Percentiles rank a stretch among this genome's conserved stretches.
Evolutionary conservation across 352 stramenopile species (phyloP).

Genomic region (Pythium aquatile): DNA sequence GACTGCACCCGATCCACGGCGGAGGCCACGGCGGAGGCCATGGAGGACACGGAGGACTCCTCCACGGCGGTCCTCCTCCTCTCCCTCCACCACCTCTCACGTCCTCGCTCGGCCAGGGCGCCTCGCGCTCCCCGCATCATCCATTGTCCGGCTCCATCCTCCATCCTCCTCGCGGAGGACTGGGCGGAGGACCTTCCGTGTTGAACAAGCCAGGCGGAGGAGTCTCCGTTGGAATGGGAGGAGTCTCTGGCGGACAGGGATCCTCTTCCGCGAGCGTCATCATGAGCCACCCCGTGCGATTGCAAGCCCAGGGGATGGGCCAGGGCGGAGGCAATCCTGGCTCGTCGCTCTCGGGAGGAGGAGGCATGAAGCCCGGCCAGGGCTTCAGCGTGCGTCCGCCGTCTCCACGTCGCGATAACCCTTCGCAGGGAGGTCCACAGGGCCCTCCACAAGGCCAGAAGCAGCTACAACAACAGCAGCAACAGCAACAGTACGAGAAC

Average conservation of each 20-base stretch:
- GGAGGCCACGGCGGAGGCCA: conserved; percentile 30
- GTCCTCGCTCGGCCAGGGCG: conserved; percentile 46
- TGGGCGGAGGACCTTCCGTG: conserved; percentile 45
- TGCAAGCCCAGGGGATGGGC: conserved; percentile 49
- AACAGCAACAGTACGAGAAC: conserved; percentile 41
- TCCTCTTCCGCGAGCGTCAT: conserved; percentile 35
- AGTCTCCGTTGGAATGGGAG: conserved; percentile 13
- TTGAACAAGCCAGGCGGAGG: conserved; percentile 47
- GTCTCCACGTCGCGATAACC: conserved; percentile 43
- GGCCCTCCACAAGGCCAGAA: conserved; percentile 8
- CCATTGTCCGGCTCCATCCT: conserved; percentile 65
- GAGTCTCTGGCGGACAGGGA: conserved; percentile 27
- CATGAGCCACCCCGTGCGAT: conserved; percentile 56
- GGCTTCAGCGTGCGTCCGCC: conserved; percentile 35
- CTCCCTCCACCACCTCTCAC: conserved; percentile 63
- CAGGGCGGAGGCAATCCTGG: conserved; percentile 33
- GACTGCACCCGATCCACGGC: conserved; percentile 69
- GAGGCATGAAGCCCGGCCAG: conserved; percentile 34
- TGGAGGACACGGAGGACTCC: conserved; percentile 32
- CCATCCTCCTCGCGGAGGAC: conserved; percentile 54
- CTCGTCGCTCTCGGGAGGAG: conserved; percentile 29
- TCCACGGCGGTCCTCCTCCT: conserved; percentile 57
- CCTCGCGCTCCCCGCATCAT: conserved; percentile 64
- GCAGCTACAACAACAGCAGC: conserved; percentile 36
- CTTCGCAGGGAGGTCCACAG: conserved; percentile 5